Evolutionary conservation across 1,284 basidiomycete genomes (phyloP).

Genomic region (Apiotrichum veenhuisii): DNA sequence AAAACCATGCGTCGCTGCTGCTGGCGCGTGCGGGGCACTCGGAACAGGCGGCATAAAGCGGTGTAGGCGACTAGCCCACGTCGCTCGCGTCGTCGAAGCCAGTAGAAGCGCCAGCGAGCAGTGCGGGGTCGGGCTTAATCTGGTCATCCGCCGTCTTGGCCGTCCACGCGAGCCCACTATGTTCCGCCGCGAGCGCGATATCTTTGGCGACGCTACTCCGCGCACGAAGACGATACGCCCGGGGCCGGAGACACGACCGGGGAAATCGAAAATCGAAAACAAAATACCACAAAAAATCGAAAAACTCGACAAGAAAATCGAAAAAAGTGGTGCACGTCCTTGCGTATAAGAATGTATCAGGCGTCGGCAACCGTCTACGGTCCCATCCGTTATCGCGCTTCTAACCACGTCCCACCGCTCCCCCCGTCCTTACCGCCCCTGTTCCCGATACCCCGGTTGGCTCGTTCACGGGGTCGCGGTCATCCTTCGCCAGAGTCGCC

Average conservation of each 20-base stretch:
- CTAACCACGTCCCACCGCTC: no score
- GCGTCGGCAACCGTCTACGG: no score
- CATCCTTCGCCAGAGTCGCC: no score
- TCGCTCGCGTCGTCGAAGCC: neutral
- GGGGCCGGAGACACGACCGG: neutral
- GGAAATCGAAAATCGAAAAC: neutral
- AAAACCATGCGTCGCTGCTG: no score
- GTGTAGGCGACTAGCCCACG: conserved; percentile 4
- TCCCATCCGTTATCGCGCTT: no score
- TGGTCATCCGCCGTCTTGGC: neutral
- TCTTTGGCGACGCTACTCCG: neutral
- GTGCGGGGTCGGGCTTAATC: neutral
- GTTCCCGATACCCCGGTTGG: no score
- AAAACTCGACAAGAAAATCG: no score
- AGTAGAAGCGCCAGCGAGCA: neutral
- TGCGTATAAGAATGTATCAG: neutral
- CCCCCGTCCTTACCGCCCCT: no score
- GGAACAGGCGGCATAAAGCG: conserved; percentile 5
- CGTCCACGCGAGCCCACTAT: neutral
- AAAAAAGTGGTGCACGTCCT: neutral
- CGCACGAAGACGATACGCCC: neutral
- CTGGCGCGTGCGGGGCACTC: neutral
- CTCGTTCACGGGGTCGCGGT: no score
- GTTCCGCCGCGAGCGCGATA: neutral
- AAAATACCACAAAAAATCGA: no score